Percentiles rank a stretch among this genome's conserved stretches.
phyloP scores from a whole-genome alignment of 805 yeast genomes.

The Saturnispora saitoi region DNA sequence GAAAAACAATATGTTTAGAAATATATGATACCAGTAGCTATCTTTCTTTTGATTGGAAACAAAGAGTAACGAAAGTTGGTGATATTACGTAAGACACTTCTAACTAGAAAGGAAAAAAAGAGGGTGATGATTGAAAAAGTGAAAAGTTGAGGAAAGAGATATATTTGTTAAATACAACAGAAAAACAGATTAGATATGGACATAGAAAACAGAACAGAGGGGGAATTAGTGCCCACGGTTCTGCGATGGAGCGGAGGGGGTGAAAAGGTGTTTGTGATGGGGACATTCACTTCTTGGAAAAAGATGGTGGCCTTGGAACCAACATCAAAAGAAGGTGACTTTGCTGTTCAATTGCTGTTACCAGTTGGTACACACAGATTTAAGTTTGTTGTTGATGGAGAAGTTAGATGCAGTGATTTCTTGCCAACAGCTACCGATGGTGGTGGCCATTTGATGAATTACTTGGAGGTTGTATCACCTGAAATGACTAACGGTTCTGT shows the following conservation, averaged over 20 bases:
- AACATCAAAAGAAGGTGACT: conserved; percentile 42
- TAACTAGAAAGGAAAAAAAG: not conserved
- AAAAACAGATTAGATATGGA: not conserved
- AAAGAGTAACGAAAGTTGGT: not conserved
- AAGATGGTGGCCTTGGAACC: conserved; percentile 84
- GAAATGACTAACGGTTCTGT: conserved; percentile 38
- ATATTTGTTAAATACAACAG: not conserved
- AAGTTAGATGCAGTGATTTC: conserved; percentile 76
- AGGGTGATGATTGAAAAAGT: not conserved
- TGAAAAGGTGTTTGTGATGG: conserved; percentile 87
- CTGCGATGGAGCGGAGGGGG: conserved; percentile 97
- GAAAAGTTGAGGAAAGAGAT: not conserved
- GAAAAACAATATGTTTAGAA: not conserved
- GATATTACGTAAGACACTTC: not conserved
- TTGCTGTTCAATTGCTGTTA: conserved; percentile 62
- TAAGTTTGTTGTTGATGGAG: conserved; percentile 90
- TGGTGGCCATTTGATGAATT: conserved; percentile 91
- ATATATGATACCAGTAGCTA: too few species aligned
- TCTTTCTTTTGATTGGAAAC: not conserved
- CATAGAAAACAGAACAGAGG: not conserved
- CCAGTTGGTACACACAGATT: conserved; percentile 92
- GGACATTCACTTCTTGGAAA: conserved; percentile 97
- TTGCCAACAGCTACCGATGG: conserved; percentile 97
- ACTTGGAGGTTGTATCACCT: conserved; percentile 73
- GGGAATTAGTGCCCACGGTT: conserved; percentile 41